phyloP scores from a whole-genome alignment of 1,284 basidiomycete species.

The Ustilago curta region DNA sequence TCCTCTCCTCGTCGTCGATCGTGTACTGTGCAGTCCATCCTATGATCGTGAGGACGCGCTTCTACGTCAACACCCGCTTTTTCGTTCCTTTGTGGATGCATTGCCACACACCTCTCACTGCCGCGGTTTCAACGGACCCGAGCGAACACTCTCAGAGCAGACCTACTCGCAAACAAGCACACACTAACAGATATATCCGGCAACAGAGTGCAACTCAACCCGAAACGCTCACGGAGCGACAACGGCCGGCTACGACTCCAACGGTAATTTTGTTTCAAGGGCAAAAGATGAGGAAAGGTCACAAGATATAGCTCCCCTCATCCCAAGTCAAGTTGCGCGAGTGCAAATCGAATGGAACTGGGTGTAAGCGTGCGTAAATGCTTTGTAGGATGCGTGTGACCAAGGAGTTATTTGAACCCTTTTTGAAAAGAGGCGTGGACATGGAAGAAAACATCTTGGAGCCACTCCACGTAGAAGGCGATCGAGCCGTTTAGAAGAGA shows the following conservation, averaged over 20 bases:
- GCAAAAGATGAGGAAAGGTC: slow-evolving; percentile 37
- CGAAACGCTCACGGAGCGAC: slow-evolving; percentile 3
- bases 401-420: slow-evolving; percentile 19
- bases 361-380: slow-evolving; percentile 64
- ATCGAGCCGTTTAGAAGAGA: slow-evolving; percentile 77
- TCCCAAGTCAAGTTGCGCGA: slow-evolving; percentile 33
- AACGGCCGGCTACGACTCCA: slow-evolving; percentile 22
- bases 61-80: too few relatives aligned
- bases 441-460: not conserved
- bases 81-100: too few relatives aligned
- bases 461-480: slow-evolving; percentile 6
- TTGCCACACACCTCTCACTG: too few relatives aligned
- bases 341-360: slow-evolving; percentile 43
- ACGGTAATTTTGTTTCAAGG: slow-evolving; percentile 41
- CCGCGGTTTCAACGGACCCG: not conserved
- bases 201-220: slow-evolving; percentile 24
- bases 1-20: too few relatives aligned
- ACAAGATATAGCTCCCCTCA: slow-evolving; percentile 57
- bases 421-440: slow-evolving; percentile 1
- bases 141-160: not conserved
- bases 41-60: too few relatives aligned
- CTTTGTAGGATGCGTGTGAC: slow-evolving; percentile 46
- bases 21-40: too few relatives aligned
- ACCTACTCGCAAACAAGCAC: slow-evolving; percentile 1
- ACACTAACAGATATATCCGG: slow-evolving; percentile 22